A percentile compares a stretch with the other conserved stretches of the same genome.
phyloP scores from a whole-genome alignment of 352 stramenopile genomes.

The Globisporangium splendens region DNA sequence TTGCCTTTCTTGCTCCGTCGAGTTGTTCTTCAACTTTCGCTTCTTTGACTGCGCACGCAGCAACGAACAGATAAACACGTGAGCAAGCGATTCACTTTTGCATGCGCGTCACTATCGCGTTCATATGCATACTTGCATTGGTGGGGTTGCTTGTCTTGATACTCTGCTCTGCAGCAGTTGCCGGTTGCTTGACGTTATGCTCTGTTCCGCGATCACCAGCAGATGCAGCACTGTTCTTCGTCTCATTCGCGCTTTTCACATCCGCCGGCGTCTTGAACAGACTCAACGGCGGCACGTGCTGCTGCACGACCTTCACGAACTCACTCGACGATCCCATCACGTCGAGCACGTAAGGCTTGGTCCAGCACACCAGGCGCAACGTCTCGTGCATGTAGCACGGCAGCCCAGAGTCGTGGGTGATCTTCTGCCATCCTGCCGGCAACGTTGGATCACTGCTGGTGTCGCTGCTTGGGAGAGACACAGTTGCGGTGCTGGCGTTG shows the following conservation, averaged over 20 bases:
- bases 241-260: neutral
- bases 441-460: conserved; percentile 26
- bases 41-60: conserved; percentile 29
- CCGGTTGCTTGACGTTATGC: no score
- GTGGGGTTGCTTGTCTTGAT: neutral
- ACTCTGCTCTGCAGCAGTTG: neutral
- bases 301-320: conserved; percentile 38
- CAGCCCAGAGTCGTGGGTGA: conserved; percentile 64
- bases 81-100: neutral
- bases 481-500: conserved; percentile 1
- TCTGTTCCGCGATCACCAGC: neutral
- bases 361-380: conserved; percentile 63
- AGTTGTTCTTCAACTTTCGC: conserved; percentile 29
- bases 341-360: conserved; percentile 58
- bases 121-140: neutral
- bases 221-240: neutral
- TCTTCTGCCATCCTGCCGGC: conserved; percentile 55
- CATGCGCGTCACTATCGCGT: neutral
- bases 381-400: conserved; percentile 64
- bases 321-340: conserved; percentile 22
- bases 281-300: conserved; percentile 63
- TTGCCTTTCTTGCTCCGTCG: conserved; percentile 12
- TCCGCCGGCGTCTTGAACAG: conserved; percentile 41
- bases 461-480: conserved; percentile 5
- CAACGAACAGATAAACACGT: neutral